Evolutionary conservation across 768 basidiomycete species (phyloP).

Genomic region (Trichaptum fuscoviolaceum): DNA sequence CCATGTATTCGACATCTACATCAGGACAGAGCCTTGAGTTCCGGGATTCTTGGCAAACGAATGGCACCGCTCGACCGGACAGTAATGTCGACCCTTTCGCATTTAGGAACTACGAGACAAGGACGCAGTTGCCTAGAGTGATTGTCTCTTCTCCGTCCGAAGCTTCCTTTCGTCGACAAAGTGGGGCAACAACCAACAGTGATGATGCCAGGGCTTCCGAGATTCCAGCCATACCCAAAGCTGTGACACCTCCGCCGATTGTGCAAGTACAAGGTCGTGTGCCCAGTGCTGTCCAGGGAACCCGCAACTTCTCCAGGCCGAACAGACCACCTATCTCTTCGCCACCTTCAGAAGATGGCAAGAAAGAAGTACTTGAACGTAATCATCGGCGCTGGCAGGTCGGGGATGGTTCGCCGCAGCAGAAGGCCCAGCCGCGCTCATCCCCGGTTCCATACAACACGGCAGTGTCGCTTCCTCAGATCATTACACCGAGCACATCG

Average conservation of each 20-base stretch:
- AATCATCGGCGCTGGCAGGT: conserved; percentile 38
- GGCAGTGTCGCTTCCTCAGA: neutral
- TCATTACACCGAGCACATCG: neutral
- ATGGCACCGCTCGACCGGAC: conserved; percentile 2
- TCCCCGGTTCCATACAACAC: neutral
- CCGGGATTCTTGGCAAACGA: conserved; percentile 11
- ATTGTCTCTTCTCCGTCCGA: conserved; percentile 44
- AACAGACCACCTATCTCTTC: conserved; percentile 37
- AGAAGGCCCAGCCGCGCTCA: neutral
- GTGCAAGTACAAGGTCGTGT: conserved; percentile 24
- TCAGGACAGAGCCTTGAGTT: neutral
- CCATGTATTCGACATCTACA: neutral
- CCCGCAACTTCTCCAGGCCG: conserved; percentile 62
- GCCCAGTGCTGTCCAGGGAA: conserved; percentile 40
- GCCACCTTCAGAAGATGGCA: conserved; percentile 30
- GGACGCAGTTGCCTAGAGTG: conserved; percentile 42
- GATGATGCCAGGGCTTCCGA: neutral
- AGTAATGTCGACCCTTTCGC: conserved; percentile 16
- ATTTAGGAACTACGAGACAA: conserved; percentile 15
- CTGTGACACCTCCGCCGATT: neutral
- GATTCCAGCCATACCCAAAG: conserved; percentile 5
- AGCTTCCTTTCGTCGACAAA: neutral
- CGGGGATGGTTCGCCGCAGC: neutral
- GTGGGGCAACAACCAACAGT: conserved; percentile 2
- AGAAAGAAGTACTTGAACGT: conserved; percentile 49